These are phyloP conservation scores for Powellomyces hirtus DNA, from an alignment of 192 early-diverging fungal genomes.

Conservation along the genomic window DNA sequence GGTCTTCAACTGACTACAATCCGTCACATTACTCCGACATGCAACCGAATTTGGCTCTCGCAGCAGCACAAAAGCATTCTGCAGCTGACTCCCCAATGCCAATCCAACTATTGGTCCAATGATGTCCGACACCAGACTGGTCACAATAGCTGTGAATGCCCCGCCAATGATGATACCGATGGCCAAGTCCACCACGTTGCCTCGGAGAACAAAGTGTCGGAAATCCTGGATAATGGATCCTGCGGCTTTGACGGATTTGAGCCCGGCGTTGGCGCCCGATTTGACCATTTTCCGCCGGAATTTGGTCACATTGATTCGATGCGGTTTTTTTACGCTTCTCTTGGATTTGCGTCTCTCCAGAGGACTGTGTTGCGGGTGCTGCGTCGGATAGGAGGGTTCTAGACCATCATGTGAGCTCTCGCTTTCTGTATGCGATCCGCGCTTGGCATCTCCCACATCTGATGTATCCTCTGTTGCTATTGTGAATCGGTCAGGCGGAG, in stretches of 20 bases:
- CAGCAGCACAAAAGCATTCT: slow-evolving; percentile 42
- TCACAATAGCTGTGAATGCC: slow-evolving; percentile 43
- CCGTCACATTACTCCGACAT: neutral
- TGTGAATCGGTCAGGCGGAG: too few relatives aligned
- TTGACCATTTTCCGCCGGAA: neutral
- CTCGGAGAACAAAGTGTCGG: slow-evolving; percentile 25
- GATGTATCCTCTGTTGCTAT: too few relatives aligned
- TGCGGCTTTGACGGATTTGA: neutral
- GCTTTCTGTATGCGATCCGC: too few relatives aligned
- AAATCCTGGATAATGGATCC: slow-evolving; percentile 1
- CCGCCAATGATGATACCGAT: slow-evolving; percentile 67
- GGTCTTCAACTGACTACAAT: neutral
- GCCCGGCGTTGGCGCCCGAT: neutral
- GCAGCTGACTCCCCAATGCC: slow-evolving; percentile 47
- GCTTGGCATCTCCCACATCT: too few relatives aligned
- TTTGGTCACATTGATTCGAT: too few relatives aligned
- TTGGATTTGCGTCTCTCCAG: too few relatives aligned
- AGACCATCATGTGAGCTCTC: too few relatives aligned
- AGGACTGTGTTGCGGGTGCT: too few relatives aligned
- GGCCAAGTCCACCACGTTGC: slow-evolving; percentile 66
- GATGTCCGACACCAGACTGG: slow-evolving; percentile 48
- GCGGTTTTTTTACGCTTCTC: too few relatives aligned
- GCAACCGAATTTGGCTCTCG: neutral
- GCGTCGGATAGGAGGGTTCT: too few relatives aligned
- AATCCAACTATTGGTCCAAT: slow-evolving; percentile 57